phyloP scores from a whole-genome alignment of 2,329 filamentous ascomycete species.

The Madurella fahalii region DNA sequence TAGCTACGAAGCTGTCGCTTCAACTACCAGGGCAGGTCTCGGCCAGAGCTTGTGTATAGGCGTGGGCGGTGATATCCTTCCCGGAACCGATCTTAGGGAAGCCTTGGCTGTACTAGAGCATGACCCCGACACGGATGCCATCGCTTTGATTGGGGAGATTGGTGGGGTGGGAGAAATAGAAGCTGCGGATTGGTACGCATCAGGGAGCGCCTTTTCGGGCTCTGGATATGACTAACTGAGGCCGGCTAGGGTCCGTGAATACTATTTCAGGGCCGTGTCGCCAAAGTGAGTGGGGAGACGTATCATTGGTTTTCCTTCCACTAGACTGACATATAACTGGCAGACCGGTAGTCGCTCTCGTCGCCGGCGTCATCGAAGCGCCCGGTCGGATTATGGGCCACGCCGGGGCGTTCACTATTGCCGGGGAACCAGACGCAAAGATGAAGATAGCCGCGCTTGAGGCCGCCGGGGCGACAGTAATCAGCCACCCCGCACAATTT shows the following conservation, averaged over 20 bases:
- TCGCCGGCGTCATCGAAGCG: constrained; percentile 63
- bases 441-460: constrained; percentile 66
- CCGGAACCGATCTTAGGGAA: constrained; percentile 71
- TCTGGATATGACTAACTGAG: background rate
- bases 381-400: constrained; percentile 71
- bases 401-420: constrained; percentile 66
- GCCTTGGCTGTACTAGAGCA: constrained; percentile 62
- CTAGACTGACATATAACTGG: background rate
- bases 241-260: constrained; percentile 56
- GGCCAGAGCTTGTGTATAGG: constrained; percentile 75
- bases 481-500: constrained; percentile 73
- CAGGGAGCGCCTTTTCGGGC: background rate
- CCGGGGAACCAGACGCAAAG: constrained; percentile 60
- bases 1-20: constrained; percentile 74
- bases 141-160: constrained; percentile 69
- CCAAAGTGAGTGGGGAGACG: constrained; percentile 53
- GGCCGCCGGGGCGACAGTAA: constrained; percentile 62
- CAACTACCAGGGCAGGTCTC: constrained; percentile 67
- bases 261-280: constrained; percentile 50
- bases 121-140: constrained; percentile 65
- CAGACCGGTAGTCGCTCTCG: constrained; percentile 67
- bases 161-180: constrained; percentile 66
- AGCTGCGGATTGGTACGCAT: constrained; percentile 57
- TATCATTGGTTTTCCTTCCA: background rate
- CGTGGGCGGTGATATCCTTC: constrained; percentile 71